Evolutionary conservation across 495 filamentous ascomycete species (phyloP).

Genomic region (Sabuloglossum arenarium): DNA sequence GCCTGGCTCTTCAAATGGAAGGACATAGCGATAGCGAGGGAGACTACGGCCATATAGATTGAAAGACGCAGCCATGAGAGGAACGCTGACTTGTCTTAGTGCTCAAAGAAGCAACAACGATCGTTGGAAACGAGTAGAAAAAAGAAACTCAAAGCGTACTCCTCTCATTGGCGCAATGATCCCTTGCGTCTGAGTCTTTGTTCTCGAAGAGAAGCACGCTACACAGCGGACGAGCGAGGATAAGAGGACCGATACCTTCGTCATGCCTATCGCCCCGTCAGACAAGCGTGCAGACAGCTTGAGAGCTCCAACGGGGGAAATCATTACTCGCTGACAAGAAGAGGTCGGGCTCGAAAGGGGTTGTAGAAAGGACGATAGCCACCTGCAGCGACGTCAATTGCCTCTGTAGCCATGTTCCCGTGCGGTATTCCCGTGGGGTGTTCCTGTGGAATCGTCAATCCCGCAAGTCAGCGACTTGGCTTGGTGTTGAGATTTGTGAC

Average conservation of each 20-base stretch:
- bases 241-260: not conserved
- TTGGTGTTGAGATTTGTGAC: too few relatives aligned
- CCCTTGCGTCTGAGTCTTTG: constrained; percentile 63
- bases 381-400: not conserved
- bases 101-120: not conserved
- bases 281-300: not conserved
- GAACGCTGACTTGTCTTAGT: constrained; percentile 30
- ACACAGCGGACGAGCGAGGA: constrained; percentile 49
- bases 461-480: too few relatives aligned
- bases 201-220: constrained; percentile 83
- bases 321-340: not conserved
- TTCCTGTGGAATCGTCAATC: not conserved
- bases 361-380: constrained; percentile 14
- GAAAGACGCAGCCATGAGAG: constrained; percentile 86
- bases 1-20: constrained; percentile 73
- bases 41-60: constrained; percentile 77
- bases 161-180: constrained; percentile 60
- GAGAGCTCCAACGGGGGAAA: not conserved
- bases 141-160: too few relatives aligned
- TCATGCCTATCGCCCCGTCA: not conserved
- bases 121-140: too few relatives aligned
- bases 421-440: not conserved
- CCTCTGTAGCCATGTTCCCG: not conserved
- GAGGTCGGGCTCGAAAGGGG: constrained; percentile 1
- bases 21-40: constrained; percentile 73